Evolutionary conservation across 768 basidiomycete genomes (phyloP).

Genomic region (Thelephora ganbajun): DNA sequence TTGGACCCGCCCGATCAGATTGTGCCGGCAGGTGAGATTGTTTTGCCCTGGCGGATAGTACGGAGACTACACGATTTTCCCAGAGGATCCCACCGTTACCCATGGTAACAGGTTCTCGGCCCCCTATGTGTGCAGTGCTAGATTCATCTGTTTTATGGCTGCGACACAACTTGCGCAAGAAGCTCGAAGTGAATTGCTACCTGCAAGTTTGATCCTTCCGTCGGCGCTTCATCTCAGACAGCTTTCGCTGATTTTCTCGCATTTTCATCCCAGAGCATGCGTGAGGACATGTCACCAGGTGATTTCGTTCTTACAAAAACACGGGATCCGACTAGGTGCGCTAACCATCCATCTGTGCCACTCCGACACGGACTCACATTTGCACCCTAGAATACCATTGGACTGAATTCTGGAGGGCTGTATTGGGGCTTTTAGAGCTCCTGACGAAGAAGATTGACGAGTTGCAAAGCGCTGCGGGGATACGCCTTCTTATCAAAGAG

Average conservation of each 20-base stretch:
- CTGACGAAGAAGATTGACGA: conserved; percentile 38
- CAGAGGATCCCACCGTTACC: conserved; percentile 43
- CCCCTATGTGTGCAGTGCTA: conserved; percentile 43
- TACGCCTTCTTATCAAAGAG: conserved; percentile 40
- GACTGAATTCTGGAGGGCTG: conserved; percentile 47
- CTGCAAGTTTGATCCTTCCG: conserved; percentile 23
- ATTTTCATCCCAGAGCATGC: conserved; percentile 27
- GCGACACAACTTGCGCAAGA: conserved; percentile 55
- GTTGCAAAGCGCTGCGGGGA: conserved; percentile 35
- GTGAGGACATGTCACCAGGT: conserved; percentile 39
- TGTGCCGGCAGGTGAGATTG: conserved; percentile 48
- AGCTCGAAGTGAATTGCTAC: conserved; percentile 42
- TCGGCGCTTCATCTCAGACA: not conserved
- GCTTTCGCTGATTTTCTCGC: not conserved
- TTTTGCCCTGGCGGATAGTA: not conserved
- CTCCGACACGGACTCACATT: too few species aligned
- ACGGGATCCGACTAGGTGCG: conserved; percentile 40
- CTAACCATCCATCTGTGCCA: too few species aligned
- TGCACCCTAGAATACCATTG: conserved; percentile 42
- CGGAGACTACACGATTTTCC: not conserved
- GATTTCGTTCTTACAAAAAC: conserved; percentile 42
- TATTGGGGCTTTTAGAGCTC: conserved; percentile 42
- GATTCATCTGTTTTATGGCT: conserved; percentile 61
- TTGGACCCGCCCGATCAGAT: conserved; percentile 26
- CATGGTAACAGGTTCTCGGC: conserved; percentile 20